Evolutionary conservation across 441 rosid genomes (phyloP).

Genomic region (Jatropha multifida): DNA sequence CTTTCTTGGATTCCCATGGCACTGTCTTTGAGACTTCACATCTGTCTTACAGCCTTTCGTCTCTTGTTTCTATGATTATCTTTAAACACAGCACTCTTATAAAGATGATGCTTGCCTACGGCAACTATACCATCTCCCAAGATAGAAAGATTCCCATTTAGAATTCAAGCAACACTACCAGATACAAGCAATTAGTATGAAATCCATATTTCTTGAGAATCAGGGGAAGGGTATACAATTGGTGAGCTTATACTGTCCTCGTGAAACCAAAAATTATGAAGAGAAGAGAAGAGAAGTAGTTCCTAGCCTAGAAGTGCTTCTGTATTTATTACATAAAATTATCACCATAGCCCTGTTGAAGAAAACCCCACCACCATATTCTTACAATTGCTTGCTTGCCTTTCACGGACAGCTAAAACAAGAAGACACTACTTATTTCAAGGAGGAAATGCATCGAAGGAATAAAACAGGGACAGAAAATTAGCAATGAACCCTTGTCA

Average conservation of each 20-base stretch:
- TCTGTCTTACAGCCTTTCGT: neutral
- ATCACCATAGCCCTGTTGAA: slow-evolving; percentile 1
- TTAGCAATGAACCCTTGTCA: neutral
- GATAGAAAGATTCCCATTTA: neutral
- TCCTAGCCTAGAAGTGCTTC: slow-evolving; percentile 6
- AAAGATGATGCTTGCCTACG: neutral
- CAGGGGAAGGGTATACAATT: neutral
- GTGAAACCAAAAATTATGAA: slow-evolving; percentile 5
- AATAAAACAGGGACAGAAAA: neutral
- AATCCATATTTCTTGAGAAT: neutral
- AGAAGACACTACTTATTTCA: slow-evolving; percentile 19
- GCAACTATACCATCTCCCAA: neutral
- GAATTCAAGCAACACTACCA: neutral
- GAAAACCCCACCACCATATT: neutral
- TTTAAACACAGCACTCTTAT: neutral
- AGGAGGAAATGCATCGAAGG: neutral
- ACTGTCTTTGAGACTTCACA: neutral
- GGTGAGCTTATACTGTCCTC: neutral
- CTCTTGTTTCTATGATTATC: neutral
- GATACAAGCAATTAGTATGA: neutral
- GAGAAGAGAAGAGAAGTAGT: neutral
- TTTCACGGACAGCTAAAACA: slow-evolving; percentile 1
- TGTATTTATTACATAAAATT: slow-evolving; percentile 22
- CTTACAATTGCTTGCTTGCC: neutral
- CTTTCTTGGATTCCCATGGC: neutral